These are phyloP conservation scores for Aotearoamyces nothofagi DNA, from an alignment of 2,329 filamentous ascomycete species.

Conservation along the genomic window DNA sequence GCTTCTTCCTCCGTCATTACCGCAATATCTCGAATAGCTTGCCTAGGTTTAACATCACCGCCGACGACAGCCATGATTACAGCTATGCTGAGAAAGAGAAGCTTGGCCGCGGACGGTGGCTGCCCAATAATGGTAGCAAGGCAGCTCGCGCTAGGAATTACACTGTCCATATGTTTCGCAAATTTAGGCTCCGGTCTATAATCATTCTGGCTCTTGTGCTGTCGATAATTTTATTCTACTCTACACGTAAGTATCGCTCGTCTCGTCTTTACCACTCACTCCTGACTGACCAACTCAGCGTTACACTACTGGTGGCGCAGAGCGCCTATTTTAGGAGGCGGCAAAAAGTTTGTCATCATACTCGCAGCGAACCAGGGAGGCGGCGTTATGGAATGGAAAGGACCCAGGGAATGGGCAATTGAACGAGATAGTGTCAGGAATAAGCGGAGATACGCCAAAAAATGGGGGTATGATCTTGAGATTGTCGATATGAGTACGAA, in stretches of 20 bases:
- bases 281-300: constrained; percentile 14
- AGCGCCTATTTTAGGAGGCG: constrained; percentile 60
- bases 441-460: constrained; percentile 73
- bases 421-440: constrained; percentile 92
- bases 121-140: constrained; percentile 28
- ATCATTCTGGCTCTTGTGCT: constrained; percentile 44
- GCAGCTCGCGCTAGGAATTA: constrained; percentile 30
- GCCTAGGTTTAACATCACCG: constrained; percentile 48
- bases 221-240: constrained; percentile 50
- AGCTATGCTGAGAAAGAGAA: constrained; percentile 67
- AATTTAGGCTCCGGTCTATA: constrained; percentile 46
- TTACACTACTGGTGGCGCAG: constrained; percentile 49
- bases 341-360: constrained; percentile 85
- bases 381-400: constrained; percentile 99
- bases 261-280: no score
- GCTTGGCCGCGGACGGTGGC: constrained; percentile 42
- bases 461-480: constrained; percentile 92
- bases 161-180: constrained; percentile 41
- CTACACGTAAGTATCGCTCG: constrained; percentile 46
- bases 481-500: constrained; percentile 98
- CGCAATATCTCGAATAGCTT: constrained; percentile 66
- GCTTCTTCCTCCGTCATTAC: constrained; percentile 78
- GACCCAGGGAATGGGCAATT: constrained; percentile 92
- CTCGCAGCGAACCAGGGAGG: constrained; percentile 87
- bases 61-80: constrained; percentile 27